A percentile compares a stretch with the other conserved stretches of the same genome.
These are phyloP conservation scores for Chalara sp. DNA, from an alignment of 2,329 filamentous ascomycete species.

Conservation along the genomic window DNA sequence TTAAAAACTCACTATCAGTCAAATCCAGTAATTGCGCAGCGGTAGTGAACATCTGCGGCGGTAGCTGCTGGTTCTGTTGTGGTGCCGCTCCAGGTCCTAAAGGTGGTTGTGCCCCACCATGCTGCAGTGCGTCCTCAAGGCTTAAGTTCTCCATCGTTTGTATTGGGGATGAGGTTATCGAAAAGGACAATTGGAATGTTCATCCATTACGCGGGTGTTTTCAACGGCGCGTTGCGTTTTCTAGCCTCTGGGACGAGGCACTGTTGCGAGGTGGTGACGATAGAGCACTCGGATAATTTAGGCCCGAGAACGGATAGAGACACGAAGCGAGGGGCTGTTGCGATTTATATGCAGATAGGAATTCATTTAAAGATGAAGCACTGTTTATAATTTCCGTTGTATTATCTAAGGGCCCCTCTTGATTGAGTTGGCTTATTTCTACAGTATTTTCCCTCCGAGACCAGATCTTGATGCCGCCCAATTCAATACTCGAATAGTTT, in stretches of 20 bases:
- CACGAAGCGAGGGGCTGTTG: not conserved
- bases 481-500: too few relatives aligned
- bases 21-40: conserved; percentile 92
- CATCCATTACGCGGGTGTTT: conserved; percentile 18
- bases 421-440: too few relatives aligned
- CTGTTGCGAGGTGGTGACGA: not conserved
- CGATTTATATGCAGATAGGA: too few relatives aligned
- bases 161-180: conserved; percentile 21
- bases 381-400: too few relatives aligned
- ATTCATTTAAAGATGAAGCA: too few relatives aligned
- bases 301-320: conserved; percentile 4
- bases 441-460: too few relatives aligned
- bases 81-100: conserved; percentile 17
- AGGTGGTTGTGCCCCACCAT: conserved; percentile 6
- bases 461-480: too few relatives aligned
- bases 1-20: conserved; percentile 74
- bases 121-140: conserved; percentile 41
- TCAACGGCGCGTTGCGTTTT: not conserved
- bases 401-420: too few relatives aligned
- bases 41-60: conserved; percentile 97
- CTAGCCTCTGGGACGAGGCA: not conserved
- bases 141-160: conserved; percentile 47
- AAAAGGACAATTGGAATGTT: conserved; percentile 8
- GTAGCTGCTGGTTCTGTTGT: conserved; percentile 52
- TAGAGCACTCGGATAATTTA: conserved; percentile 1